A percentile compares a stretch with the other conserved stretches of the same genome.
These are phyloP conservation scores for Chrysosphaeria jannelii DNA, from an alignment of 2,329 filamentous ascomycete genomes.

Conservation along the genomic window DNA sequence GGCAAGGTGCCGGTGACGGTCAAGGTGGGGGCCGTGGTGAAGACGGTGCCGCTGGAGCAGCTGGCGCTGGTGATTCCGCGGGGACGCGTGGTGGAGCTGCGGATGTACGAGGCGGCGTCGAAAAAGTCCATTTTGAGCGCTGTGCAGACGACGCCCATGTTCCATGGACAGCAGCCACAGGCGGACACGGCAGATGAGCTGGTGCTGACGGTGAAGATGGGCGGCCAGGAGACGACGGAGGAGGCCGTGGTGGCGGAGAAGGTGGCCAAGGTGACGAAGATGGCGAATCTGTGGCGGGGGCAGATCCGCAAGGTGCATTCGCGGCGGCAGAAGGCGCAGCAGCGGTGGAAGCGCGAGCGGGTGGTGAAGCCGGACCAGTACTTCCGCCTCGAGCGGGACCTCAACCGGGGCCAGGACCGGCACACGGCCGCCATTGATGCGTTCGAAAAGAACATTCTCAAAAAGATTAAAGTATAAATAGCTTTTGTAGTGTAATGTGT, in stretches of 20 bases:
- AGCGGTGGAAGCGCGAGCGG: slow-evolving; percentile 16
- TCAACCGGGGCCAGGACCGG: slow-evolving; percentile 21
- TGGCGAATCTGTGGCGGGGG: slow-evolving; percentile 19
- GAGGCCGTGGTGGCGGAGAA: slow-evolving; percentile 8
- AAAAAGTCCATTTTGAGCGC: slow-evolving; percentile 5
- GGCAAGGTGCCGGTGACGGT: slow-evolving; percentile 3
- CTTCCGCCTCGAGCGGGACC: slow-evolving; percentile 13
- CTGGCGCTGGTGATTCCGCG: slow-evolving; percentile 5
- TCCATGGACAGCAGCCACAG: slow-evolving; percentile 11
- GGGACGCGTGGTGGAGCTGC: slow-evolving; percentile 6
- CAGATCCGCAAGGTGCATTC: slow-evolving; percentile 11
- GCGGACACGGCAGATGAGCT: slow-evolving; percentile 25
- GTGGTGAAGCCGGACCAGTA: slow-evolving; percentile 14
- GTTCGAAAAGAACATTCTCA: slow-evolving; percentile 17
- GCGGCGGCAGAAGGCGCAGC: slow-evolving; percentile 16
- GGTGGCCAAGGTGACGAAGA: slow-evolving; percentile 13
- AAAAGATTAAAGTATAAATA: no score
- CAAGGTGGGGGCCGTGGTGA: background rate
- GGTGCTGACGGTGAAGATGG: slow-evolving; percentile 22
- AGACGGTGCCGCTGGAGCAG: slow-evolving; percentile 4
- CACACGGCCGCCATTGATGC: slow-evolving; percentile 19
- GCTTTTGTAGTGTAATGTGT: background rate
- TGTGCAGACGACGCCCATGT: slow-evolving; percentile 4
- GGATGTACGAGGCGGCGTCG: slow-evolving; percentile 4
- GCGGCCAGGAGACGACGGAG: slow-evolving; percentile 9